Evolutionary conservation across 257 asterid genomes (phyloP).

Genomic region (Nicotiana otophora): DNA sequence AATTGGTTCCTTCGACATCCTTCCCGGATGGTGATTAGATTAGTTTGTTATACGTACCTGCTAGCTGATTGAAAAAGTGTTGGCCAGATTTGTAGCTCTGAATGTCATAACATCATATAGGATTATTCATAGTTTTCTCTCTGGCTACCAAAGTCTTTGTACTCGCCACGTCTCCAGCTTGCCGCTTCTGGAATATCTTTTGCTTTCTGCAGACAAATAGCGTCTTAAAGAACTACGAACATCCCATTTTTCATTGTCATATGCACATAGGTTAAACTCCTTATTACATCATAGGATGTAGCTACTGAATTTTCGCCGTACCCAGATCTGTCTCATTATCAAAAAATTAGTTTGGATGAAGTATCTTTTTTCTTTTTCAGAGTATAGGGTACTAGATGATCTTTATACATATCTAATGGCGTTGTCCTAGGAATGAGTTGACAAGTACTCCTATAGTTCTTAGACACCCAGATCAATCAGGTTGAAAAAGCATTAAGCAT

Average conservation of each 20-base stretch:
- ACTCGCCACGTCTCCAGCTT: neutral
- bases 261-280: neutral
- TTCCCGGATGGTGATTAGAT: neutral
- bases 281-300: neutral
- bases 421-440: neutral
- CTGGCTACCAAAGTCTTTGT: neutral
- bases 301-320: neutral
- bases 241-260: neutral
- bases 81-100: neutral
- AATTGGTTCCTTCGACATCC: neutral
- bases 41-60: neutral
- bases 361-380: neutral
- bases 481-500: neutral
- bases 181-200: neutral
- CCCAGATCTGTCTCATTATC: neutral
- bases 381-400: no score
- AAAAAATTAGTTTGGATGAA: no score
- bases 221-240: neutral
- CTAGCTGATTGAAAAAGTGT: neutral
- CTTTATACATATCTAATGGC: neutral
- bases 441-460: neutral
- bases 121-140: neutral
- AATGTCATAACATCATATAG: neutral
- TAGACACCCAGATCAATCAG: neutral
- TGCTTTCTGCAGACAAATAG: neutral